Conservation (phyloP, 2,329 filamentous ascomycete species). For the Sclerotinia nivalis region DNA sequence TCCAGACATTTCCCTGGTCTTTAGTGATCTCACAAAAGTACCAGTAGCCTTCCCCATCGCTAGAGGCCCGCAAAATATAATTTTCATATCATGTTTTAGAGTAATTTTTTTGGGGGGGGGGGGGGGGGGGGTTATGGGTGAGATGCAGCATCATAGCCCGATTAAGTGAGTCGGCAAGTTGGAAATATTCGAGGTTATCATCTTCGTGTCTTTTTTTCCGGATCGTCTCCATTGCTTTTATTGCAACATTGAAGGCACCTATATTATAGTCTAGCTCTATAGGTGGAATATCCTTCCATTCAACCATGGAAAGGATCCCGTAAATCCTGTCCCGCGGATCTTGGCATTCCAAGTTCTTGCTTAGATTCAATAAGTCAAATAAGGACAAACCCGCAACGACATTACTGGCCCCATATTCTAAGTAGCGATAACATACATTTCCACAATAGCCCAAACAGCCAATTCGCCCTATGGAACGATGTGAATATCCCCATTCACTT, state of each 20-base stretch:
- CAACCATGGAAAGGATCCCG: not conserved
- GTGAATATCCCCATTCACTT: no score
- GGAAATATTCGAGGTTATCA: fast-evolving
- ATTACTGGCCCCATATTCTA: not conserved
- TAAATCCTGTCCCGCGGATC: not conserved
- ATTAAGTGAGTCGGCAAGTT: no score
- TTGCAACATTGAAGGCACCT: not conserved
- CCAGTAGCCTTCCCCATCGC: no score
- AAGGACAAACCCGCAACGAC: not conserved
- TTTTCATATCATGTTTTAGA: no score
- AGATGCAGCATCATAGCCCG: no score
- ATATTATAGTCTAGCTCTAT: not conserved
- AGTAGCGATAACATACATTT: not conserved
- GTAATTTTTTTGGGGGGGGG: no score
- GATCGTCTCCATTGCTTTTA: not conserved
- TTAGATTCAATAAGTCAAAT: not conserved
- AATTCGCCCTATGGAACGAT: not conserved
- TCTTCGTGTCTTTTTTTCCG: not conserved
- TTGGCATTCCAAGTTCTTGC: not conserved
- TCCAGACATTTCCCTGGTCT: no score
- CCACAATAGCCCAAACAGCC: not conserved
- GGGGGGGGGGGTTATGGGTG: no score
- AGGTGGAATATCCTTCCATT: not conserved
- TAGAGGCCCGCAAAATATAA: no score
- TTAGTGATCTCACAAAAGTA: no score